A percentile compares a stretch with the other conserved stretches of the same genome.
These are phyloP conservation scores for Spinellus fusiger DNA, from an alignment of 192 early-diverging fungal species.

Conservation along the genomic window DNA sequence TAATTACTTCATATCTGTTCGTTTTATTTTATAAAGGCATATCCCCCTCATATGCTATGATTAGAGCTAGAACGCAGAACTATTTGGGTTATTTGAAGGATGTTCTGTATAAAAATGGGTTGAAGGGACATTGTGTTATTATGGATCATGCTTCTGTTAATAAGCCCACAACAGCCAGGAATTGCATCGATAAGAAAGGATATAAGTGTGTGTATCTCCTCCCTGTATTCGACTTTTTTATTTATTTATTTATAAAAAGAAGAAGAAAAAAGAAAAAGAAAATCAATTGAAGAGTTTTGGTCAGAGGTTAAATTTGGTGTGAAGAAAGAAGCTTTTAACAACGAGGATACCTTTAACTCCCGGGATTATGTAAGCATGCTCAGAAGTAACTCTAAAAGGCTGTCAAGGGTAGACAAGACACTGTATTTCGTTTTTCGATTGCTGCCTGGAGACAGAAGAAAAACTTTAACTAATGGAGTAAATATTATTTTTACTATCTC, in stretches of 20 bases:
- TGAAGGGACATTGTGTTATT: background rate
- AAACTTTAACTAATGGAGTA: slow-evolving; percentile 7
- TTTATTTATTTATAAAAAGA: too few relatives aligned
- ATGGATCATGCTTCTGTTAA: too few relatives aligned
- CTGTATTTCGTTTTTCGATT: slow-evolving; percentile 3
- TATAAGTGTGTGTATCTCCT: slow-evolving; percentile 12
- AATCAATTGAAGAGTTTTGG: slow-evolving; percentile 22
- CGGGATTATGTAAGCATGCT: background rate
- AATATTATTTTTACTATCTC: too few relatives aligned
- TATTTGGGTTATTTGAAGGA: slow-evolving; percentile 2
- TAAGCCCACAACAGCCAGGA: too few relatives aligned
- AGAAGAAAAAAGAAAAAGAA: too few relatives aligned
- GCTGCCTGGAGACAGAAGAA: slow-evolving; percentile 1
- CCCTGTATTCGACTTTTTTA: slow-evolving; percentile 15
- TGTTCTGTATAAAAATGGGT: slow-evolving; percentile 5
- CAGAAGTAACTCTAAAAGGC: background rate
- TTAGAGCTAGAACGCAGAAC: slow-evolving; percentile 2
- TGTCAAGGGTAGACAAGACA: slow-evolving; percentile 3
- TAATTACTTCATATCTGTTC: too few relatives aligned
- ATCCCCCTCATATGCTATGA: too few relatives aligned
- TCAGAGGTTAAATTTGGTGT: slow-evolving; percentile 14
- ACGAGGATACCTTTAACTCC: background rate
- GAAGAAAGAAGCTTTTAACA: background rate
- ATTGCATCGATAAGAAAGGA: too few relatives aligned
- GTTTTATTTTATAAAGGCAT: too few relatives aligned